phyloP scores from a whole-genome alignment of 1,284 basidiomycete genomes.

The Malassezia sp. region DNA sequence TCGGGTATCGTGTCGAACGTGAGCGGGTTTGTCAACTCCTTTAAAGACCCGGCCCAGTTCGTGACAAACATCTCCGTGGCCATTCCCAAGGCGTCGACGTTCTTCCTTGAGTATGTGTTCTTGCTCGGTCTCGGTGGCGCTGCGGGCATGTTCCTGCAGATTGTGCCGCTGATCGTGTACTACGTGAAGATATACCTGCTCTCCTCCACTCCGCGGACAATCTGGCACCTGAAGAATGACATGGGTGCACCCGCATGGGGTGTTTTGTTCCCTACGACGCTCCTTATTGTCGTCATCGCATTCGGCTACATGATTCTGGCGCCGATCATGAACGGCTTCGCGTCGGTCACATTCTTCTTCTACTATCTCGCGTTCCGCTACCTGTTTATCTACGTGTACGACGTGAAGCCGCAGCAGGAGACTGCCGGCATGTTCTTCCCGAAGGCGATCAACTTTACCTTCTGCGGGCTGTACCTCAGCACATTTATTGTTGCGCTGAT shows the following conservation, averaged over 20 bases:
- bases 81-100: conserved; percentile 73
- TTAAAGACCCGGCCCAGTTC: conserved; percentile 22
- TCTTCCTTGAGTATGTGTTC: conserved; percentile 73
- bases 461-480: conserved; percentile 58
- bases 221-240: conserved; percentile 65
- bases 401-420: conserved; percentile 62
- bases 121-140: conserved; percentile 49
- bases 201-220: conserved; percentile 76
- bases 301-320: conserved; percentile 71
- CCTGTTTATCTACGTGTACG: conserved; percentile 52
- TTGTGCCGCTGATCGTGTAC: conserved; percentile 65
- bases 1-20: conserved; percentile 29
- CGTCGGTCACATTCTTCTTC: conserved; percentile 66
- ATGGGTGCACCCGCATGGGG: conserved; percentile 66
- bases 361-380: conserved; percentile 61
- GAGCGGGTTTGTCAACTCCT: conserved; percentile 17
- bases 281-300: conserved; percentile 35
- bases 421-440: conserved; percentile 94
- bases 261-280: conserved; percentile 52
- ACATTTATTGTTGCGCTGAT: conserved; percentile 38
- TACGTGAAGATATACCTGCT: conserved; percentile 73
- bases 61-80: conserved; percentile 49
- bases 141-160: conserved; percentile 67
- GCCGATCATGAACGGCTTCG: conserved; percentile 85
- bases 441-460: conserved; percentile 79